Conservation (phyloP, 73 alveolate species). For the Paramecium biaurelia region DNA sequence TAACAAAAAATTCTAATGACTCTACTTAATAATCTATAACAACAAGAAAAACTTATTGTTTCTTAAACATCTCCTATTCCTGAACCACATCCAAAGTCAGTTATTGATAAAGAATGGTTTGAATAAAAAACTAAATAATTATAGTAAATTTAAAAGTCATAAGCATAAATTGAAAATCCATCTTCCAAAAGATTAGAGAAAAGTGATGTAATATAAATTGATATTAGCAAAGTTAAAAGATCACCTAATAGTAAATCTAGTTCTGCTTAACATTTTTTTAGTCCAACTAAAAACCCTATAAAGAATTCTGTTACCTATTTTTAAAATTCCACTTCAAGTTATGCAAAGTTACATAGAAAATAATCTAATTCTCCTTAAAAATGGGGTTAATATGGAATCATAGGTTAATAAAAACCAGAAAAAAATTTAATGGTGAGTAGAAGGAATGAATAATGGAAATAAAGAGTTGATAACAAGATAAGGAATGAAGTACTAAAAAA, state of each 20-base stretch:
- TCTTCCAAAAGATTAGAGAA: background rate
- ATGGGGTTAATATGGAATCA: background rate
- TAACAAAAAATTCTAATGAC: background rate
- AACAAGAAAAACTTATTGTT: background rate
- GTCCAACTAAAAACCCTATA: background rate
- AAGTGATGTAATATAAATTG: background rate
- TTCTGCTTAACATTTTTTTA: background rate
- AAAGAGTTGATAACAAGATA: background rate
- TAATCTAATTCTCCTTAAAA: background rate
- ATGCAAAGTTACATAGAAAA: conserved; percentile 42
- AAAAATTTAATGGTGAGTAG: background rate
- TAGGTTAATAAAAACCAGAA: background rate
- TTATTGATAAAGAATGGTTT: background rate
- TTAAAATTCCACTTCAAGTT: background rate
- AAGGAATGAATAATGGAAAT: conserved; percentile 40
- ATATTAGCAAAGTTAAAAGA: background rate
- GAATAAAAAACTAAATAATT: background rate
- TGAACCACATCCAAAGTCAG: background rate
- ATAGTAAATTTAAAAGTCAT: background rate
- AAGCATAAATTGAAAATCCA: background rate
- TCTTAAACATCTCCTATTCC: background rate
- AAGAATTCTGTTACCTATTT: background rate
- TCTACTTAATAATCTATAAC: background rate
- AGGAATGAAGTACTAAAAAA: background rate
- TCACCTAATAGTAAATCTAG: conserved; percentile 15